Base-by-base conservation (phyloP, 768 basidiomycete species). In the Mycena venus region DNA sequence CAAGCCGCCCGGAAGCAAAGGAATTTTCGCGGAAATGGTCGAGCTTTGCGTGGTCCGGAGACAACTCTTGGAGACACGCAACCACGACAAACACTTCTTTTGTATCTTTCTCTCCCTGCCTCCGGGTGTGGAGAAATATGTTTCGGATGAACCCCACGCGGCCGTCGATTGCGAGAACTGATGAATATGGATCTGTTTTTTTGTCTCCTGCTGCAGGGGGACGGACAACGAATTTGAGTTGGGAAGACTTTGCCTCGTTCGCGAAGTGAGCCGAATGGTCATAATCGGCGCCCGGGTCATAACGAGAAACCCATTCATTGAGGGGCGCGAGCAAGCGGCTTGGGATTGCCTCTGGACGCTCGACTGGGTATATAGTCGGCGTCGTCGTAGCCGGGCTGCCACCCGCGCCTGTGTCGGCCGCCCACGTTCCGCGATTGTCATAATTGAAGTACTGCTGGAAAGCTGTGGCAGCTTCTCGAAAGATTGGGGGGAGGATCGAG, bases 381-480 rank as follows among this genome's bases (percentile, higher is more conserved):
- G 42, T 62, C 38, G 56, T 42, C n/a, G 29, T 62, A 11, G 29
- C 32, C n/a, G n/a, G n/a, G 14, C 19, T 59, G 19, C 67, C 53
- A 17, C n/a, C n/a, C n/a, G n/a, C n/a, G n/a, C n/a, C n/a, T n/a
- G 51, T 55, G 34, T 42, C 67, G 9, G 32, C 56, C 27, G 68
- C 42, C 68, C 68, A 69, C 2, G 68, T 69, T 42, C 68, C 68
- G 14, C 68, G 53, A 29, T n/a, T 42, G 32, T 69, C 68, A 31
- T 29, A 49, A 34, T 58, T 23, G 12, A 58, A 59, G 42, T 69
- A 60, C 17, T 29, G 68, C 40, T 40, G 29, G 58, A 69, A 69
- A 14, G 58, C 69, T 14, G 15, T 11, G n/a, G 42, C 40, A 31
- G 69, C 59, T 38, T 34, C 38, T 10, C 14, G 44, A 2, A 70